Evolutionary conservation across 2,329 filamentous ascomycete species (phyloP).

Genomic region (Epichloe coenophiala): DNA sequence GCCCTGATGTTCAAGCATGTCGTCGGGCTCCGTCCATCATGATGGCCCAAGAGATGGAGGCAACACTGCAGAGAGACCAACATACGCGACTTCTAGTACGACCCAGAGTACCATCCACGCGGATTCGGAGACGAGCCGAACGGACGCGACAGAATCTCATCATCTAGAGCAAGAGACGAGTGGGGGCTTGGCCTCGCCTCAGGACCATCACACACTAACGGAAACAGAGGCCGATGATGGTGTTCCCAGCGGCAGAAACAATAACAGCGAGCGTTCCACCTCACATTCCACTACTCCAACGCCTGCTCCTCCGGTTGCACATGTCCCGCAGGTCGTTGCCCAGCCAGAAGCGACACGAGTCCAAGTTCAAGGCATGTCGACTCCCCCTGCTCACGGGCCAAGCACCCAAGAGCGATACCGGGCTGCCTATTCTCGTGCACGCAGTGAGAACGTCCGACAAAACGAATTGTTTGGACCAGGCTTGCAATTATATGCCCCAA

Average conservation of each 20-base stretch:
- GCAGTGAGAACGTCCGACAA: neutral
- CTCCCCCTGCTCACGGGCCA: neutral
- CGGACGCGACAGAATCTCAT: neutral
- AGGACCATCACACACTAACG: neutral
- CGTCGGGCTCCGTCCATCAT: slow-evolving; percentile 11
- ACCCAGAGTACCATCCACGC: neutral
- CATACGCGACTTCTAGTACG: neutral
- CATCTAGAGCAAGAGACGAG: neutral
- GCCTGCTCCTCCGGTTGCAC: neutral
- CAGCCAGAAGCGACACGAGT: neutral
- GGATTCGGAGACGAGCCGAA: neutral
- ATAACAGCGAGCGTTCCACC: neutral
- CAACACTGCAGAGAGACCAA: neutral
- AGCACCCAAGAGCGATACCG: neutral
- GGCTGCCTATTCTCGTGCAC: neutral
- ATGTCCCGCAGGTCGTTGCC: neutral
- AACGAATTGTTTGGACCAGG: neutral
- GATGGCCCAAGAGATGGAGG: neutral
- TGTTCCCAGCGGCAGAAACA: neutral
- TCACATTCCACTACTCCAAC: neutral
- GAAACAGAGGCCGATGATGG: neutral
- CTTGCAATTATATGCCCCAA: neutral
- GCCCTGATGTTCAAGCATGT: slow-evolving; percentile 19
- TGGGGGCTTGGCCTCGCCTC: neutral
- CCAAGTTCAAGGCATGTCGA: neutral